Percentiles rank a stretch among this genome's conserved stretches.
phyloP scores from a whole-genome alignment of 352 stramenopile genomes.

The Phytophthora fragariae region DNA sequence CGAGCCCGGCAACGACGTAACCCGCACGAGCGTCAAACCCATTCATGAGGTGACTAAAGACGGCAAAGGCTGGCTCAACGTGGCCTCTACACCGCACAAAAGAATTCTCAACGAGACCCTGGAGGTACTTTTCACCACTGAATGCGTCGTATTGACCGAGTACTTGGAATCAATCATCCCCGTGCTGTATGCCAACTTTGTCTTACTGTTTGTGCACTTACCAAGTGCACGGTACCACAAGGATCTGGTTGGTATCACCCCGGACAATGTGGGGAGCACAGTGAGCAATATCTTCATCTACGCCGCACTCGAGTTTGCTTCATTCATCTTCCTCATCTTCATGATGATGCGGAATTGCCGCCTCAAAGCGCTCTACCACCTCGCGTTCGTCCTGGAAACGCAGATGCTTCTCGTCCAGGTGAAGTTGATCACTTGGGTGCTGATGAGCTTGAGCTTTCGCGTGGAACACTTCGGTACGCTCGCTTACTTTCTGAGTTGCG shows the following conservation, averaged over 20 bases:
- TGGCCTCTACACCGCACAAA: neutral
- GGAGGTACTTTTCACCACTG: slow-evolving; percentile 37
- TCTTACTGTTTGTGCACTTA: slow-evolving; percentile 34
- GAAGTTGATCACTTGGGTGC: slow-evolving; percentile 38
- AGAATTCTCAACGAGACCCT: slow-evolving; percentile 32
- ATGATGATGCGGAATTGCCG: slow-evolving; percentile 33
- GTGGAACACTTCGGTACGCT: slow-evolving; percentile 35
- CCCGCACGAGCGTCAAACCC: neutral
- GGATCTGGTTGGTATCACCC: slow-evolving; percentile 27
- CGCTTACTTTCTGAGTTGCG: neutral
- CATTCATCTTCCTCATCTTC: slow-evolving; percentile 27
- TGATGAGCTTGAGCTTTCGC: slow-evolving; percentile 33
- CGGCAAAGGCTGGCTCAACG: neutral
- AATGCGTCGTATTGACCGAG: slow-evolving; percentile 49
- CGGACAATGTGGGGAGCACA: slow-evolving; percentile 9
- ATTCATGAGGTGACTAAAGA: neutral
- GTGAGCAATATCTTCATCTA: slow-evolving; percentile 32
- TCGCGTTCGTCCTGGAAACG: slow-evolving; percentile 47
- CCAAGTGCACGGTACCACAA: slow-evolving; percentile 43
- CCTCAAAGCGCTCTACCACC: slow-evolving; percentile 35
- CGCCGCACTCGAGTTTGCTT: slow-evolving; percentile 33
- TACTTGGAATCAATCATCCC: slow-evolving; percentile 54
- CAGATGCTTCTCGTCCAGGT: slow-evolving; percentile 30
- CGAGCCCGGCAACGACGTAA: slow-evolving; percentile 3
- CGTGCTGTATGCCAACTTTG: slow-evolving; percentile 36